These are phyloP conservation scores for Chenopodium quinoa DNA, from an alignment of 148 eudicot species.

Conservation along the genomic window DNA sequence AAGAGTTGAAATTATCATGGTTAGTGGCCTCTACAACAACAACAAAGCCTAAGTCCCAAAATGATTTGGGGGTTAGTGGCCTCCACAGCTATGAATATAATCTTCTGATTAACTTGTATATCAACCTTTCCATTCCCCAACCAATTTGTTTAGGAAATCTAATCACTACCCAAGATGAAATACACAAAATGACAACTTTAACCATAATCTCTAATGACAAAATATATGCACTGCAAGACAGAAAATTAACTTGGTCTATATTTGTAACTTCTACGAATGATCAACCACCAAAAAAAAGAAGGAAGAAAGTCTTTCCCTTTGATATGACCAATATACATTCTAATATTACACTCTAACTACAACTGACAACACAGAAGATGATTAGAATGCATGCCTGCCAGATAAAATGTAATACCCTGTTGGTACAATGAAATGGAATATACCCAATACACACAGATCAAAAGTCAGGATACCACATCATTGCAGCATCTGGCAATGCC, in stretches of 20 bases:
- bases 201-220: not conserved
- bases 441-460: not conserved
- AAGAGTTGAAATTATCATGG: slow-evolving; percentile 9
- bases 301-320: not conserved
- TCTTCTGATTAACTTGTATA: not conserved
- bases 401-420: not conserved
- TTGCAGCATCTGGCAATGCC: not conserved
- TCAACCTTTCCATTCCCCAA: not conserved
- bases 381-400: not conserved
- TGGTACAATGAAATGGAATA: not conserved
- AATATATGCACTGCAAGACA: not conserved
- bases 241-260: not conserved
- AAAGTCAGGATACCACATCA: not conserved
- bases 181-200: not conserved
- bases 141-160: not conserved
- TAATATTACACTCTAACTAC: not conserved
- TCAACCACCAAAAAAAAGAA: not conserved
- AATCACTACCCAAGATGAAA: not conserved
- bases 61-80: not conserved
- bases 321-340: not conserved
- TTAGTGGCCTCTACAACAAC: not conserved
- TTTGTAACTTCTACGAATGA: not conserved
- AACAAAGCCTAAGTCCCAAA: no score
- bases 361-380: not conserved
- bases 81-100: not conserved